phyloP scores from a whole-genome alignment of 2,329 filamentous ascomycete species.

The Trichoderma simmonsii region DNA sequence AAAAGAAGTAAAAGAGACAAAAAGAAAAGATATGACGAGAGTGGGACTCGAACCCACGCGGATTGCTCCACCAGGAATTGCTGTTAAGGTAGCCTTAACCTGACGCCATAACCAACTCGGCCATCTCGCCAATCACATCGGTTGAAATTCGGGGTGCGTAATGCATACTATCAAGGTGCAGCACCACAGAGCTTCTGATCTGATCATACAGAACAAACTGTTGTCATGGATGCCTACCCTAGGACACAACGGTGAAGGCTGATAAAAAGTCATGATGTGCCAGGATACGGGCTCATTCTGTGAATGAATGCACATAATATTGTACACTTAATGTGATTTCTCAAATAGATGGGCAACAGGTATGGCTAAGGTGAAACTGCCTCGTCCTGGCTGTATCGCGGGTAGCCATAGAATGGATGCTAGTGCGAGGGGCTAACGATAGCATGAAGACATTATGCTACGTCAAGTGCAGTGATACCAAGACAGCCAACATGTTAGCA shows the following conservation, averaged over 20 bases:
- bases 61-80: slow-evolving; percentile 22
- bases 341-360: neutral
- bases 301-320: neutral
- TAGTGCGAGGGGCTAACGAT: neutral
- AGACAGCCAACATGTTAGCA: neutral
- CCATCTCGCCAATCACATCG: slow-evolving; percentile 19
- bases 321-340: neutral
- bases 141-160: neutral
- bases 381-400: neutral
- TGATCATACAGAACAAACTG: neutral
- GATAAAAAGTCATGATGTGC: neutral
- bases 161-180: neutral
- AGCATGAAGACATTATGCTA: neutral
- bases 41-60: slow-evolving; percentile 24
- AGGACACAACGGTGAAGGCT: no score
- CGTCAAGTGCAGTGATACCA: neutral
- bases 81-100: slow-evolving; percentile 22
- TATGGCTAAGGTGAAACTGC: no score
- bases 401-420: neutral
- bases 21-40: slow-evolving; percentile 17
- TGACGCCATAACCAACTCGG: slow-evolving; percentile 22
- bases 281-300: neutral
- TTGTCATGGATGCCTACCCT: neutral
- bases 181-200: neutral
- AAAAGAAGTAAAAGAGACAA: neutral